Evolutionary conservation across 257 asterid species (phyloP).

Genomic region (Schizonepeta tenuifolia): DNA sequence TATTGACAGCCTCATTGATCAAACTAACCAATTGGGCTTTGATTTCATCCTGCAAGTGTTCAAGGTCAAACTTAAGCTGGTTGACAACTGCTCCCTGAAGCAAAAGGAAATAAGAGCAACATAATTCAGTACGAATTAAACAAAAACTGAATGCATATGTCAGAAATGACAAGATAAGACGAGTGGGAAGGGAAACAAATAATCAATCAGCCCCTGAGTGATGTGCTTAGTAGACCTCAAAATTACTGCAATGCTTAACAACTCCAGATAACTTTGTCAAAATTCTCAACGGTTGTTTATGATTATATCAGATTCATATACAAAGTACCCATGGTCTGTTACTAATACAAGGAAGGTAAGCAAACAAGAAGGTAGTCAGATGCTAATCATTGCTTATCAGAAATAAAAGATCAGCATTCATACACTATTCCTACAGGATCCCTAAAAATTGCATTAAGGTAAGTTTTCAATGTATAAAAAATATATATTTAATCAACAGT

Average conservation of each 20-base stretch:
- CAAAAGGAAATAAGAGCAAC: conserved; percentile 27
- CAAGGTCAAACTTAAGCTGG: conserved; percentile 84
- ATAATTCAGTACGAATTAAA: conserved; percentile 26
- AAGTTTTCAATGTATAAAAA: not conserved
- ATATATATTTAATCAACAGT: not conserved
- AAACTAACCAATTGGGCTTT: conserved; percentile 75
- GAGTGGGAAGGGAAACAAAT: conserved; percentile 23
- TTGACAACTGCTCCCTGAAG: conserved; percentile 76
- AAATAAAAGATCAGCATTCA: not conserved
- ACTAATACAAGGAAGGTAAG: not conserved
- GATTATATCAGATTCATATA: conserved; percentile 9
- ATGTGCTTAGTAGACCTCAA: conserved; percentile 10
- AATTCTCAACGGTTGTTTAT: conserved; percentile 1
- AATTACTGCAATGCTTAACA: conserved; percentile 7
- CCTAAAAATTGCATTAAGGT: not conserved
- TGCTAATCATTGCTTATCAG: not conserved
- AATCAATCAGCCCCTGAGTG: conserved; percentile 3
- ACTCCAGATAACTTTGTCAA: not conserved
- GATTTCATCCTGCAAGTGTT: conserved; percentile 76
- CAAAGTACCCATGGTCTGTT: not conserved
- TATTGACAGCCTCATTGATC: conserved; percentile 25
- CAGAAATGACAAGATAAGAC: conserved; percentile 7
- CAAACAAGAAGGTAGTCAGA: not conserved
- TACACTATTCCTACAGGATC: conserved; percentile 9
- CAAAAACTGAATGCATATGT: not conserved